Evolutionary conservation across 768 basidiomycete species (phyloP).

Genomic region (Asterophora parasitica): DNA sequence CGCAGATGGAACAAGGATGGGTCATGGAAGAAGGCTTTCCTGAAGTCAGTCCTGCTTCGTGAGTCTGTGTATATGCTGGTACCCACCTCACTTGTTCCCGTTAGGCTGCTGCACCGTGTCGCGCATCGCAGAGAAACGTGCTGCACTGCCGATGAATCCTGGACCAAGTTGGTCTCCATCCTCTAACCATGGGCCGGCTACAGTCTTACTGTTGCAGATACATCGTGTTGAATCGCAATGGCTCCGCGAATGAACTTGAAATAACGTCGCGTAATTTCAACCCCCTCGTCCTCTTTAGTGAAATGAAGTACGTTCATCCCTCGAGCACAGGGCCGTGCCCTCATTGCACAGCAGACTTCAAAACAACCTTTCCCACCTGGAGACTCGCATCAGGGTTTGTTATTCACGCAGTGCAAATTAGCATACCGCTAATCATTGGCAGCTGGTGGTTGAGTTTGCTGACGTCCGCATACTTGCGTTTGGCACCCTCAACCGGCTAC

Average conservation of each 20-base stretch:
- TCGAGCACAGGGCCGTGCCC: neutral
- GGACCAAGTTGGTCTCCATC: constrained; percentile 60
- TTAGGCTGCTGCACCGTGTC: constrained; percentile 56
- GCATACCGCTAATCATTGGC: constrained; percentile 1
- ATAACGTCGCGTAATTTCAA: constrained; percentile 63
- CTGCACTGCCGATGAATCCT: constrained; percentile 78
- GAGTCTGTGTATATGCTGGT: neutral
- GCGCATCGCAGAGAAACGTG: constrained; percentile 64
- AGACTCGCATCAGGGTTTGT: constrained; percentile 62
- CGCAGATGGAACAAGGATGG: constrained; percentile 58
- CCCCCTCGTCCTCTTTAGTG: constrained; percentile 62
- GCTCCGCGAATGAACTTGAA: constrained; percentile 68
- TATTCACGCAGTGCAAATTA: neutral
- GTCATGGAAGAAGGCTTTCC: constrained; percentile 61
- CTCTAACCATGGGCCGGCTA: constrained; percentile 4
- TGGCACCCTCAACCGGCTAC: constrained; percentile 58
- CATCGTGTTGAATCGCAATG: constrained; percentile 70
- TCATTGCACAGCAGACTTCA: constrained; percentile 45
- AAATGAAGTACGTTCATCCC: constrained; percentile 57
- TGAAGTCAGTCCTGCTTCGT: constrained; percentile 45
- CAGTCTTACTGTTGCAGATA: constrained; percentile 36
- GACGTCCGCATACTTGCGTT: constrained; percentile 73
- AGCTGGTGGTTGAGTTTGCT: constrained; percentile 66
- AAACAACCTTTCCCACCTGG: constrained; percentile 61
- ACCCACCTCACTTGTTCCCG: constrained; percentile 11